Evolutionary conservation across 192 early-diverging fungal species (phyloP), one percentile per base, ranked within the genome.

Genomic region (Coemansia sp.): DNA sequence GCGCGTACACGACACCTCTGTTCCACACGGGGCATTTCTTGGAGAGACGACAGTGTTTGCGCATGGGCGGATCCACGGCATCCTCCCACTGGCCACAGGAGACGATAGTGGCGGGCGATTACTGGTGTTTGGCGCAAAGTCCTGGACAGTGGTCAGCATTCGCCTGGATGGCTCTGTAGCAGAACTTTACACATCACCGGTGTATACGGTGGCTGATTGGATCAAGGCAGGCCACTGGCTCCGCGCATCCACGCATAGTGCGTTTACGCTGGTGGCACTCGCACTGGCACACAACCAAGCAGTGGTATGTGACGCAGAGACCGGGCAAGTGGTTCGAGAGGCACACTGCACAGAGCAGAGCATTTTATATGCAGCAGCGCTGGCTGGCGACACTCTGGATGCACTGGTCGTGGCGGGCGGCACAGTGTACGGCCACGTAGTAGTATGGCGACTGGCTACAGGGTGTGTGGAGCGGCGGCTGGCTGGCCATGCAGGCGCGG

Each of bases 401-500:
- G 67, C 62, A 0, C 43, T 92, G 5, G 60, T 71, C 12, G 72
- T 93, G 9, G 88, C 88, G 0, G 85, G 85, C 0, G 93, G 93
- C 0, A 95, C 93, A 7, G 91, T 93, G 8, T 93, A 93, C 68
- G 92, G 91, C 74, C 82, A 93, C 40, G 85, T 91, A 0, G 71
- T 90, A 55, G 44, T 92, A 2, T 48, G 46, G 46, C 46, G 14
- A 4, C 9, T 48, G 4, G 43, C 44, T 19, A 14, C 11, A 11
- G 1, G 27, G 8, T n/a, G 4, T 15, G 22, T 41, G 34, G 6
- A 41, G 26, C 50, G 36, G n/a, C 40, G 54, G 22, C 59, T 66
- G 21, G 15, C 9, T 0, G 74, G 63, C 21, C 67, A 75, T 35
- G 67, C 77, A 46, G 93, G 93, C 17, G 90, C 91, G 18, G 78